Percentiles rank a stretch among this genome's conserved stretches.
Evolutionary conservation across 345 rosid genomes (phyloP).

Genomic region (Acer saccharum): DNA sequence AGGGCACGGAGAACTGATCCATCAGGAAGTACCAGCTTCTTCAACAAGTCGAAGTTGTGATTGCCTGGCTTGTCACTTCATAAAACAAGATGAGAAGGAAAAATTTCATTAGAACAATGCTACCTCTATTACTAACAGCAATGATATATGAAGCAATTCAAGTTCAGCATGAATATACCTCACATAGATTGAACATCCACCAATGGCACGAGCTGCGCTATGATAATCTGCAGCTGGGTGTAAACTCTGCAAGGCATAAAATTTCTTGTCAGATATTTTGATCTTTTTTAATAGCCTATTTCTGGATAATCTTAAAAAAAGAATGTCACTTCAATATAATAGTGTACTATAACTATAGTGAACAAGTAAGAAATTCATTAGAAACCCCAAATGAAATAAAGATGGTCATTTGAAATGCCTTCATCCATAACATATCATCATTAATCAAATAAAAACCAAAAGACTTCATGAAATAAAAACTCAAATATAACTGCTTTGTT

Average conservation of each 20-base stretch:
- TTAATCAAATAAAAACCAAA: background rate
- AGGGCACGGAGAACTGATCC: conserved; percentile 88
- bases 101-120: conserved; percentile 11
- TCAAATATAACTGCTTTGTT: background rate
- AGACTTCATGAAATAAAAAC: background rate
- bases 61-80: conserved; percentile 92
- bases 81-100: background rate
- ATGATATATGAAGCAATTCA: conserved; percentile 4
- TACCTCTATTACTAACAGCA: background rate
- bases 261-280: conserved; percentile 4
- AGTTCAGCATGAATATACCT: conserved; percentile 47
- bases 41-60: conserved; percentile 82
- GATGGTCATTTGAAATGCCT: background rate
- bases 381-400: background rate
- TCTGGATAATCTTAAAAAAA: background rate
- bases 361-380: background rate
- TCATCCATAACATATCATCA: background rate
- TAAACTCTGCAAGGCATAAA: conserved; percentile 62
- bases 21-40: conserved; percentile 91
- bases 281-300: background rate
- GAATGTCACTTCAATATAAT: background rate
- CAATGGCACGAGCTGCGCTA: conserved; percentile 91
- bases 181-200: conserved; percentile 97
- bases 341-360: background rate
- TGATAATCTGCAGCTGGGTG: conserved; percentile 98